Percentiles rank a stretch among this genome's conserved stretches.
Conservation (phyloP, 371 early-diverging fungal species). For the Mucor velutinosus region DNA sequence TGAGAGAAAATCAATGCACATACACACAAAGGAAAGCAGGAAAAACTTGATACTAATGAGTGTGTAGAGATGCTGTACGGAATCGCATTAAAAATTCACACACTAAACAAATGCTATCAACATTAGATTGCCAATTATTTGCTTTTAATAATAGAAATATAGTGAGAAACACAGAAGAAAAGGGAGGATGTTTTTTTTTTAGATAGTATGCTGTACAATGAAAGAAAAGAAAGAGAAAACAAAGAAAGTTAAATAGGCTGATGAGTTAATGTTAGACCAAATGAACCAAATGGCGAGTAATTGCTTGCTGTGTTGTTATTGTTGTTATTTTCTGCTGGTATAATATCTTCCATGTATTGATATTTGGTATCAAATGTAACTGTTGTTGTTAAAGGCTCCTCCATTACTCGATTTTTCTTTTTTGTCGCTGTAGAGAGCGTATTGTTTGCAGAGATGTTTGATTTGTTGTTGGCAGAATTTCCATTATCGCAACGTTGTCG, state of each 20-base stretch:
- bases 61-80: neutral
- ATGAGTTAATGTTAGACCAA: constrained; percentile 15
- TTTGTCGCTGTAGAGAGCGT: neutral
- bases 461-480: neutral
- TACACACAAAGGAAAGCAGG: neutral
- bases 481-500: constrained; percentile 65
- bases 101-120: neutral
- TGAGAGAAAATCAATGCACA: neutral
- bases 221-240: neutral
- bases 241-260: constrained; percentile 14
- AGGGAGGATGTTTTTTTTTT: neutral
- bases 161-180: neutral
- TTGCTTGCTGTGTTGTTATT: neutral
- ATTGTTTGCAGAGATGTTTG: neutral
- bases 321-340: neutral
- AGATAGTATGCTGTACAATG: neutral
- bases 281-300: constrained; percentile 18
- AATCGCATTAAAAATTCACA: neutral
- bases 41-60: neutral
- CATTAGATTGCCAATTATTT: neutral
- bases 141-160: neutral
- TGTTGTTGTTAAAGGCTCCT: constrained; percentile 12
- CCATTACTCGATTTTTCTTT: constrained; percentile 14
- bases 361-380: constrained; percentile 12
- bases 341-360: constrained; percentile 11